Evolutionary conservation across 1,139 yeast genomes (phyloP), one percentile per base, ranked within the genome.

Genomic region (Kodamaea suecica): DNA sequence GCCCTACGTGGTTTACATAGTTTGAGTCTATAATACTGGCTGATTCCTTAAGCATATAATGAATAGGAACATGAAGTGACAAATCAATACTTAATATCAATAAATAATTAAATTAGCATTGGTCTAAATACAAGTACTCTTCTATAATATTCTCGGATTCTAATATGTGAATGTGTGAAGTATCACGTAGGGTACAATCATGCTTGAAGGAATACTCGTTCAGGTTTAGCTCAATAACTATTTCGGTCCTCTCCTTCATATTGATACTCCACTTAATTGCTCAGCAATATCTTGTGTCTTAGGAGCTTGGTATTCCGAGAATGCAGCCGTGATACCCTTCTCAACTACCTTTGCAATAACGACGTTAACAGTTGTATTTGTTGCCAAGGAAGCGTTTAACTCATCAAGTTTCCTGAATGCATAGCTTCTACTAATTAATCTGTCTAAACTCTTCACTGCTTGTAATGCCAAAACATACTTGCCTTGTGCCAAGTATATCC

Each of bases 391-490:
- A 5, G 49, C 40, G 10, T 53, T 48, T 39, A 69, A 60, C 24
- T 50, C 51, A 7, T 43, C 37, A 7, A 65, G 59, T 50, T 45
- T 51, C 5, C 48, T 47, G 20, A 25, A 21, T 6, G 41, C 41
- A 29, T 38, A 38, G 28, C 34, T 31, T 14, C 30, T 23, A 3
- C 57, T 63, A 23, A 67, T 53, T 4, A 66, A 44, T 33, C 53
- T 55, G 35, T 62, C 59, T 57, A 70, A 59, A 36, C 53, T 62
- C 42, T 64, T 66, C 39, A 69, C 43, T 1, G 74, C 69, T 48
- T 64, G 75, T 36, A 70, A 57, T 3, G 74, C 71, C 47, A 75
- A 59, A 4, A 74, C 68, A 41, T 66, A 73, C 48, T 74, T 73
- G 17, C 64, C 61, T 43, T 70, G 63, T 11, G 52, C 43, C 38